A percentile compares a stretch with the other conserved stretches of the same genome.
phyloP scores from a whole-genome alignment of 495 filamentous ascomycete genomes.

The Trichoderma orchidacearum region DNA sequence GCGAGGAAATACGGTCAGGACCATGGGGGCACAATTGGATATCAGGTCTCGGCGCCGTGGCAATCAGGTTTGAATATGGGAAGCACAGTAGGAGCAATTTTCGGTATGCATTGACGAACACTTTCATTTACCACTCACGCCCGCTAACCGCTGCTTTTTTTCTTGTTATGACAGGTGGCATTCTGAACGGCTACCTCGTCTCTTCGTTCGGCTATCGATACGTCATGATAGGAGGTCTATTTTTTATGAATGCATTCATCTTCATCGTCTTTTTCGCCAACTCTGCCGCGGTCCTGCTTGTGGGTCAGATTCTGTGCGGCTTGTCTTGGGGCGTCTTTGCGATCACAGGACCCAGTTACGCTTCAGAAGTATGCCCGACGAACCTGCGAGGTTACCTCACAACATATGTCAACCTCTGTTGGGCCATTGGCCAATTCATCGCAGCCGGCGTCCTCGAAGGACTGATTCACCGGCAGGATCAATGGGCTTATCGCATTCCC shows the following conservation, averaged over 20 bases:
- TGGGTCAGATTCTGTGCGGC: slow-evolving; percentile 53
- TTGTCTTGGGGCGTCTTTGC: slow-evolving; percentile 49
- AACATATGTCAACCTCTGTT: slow-evolving; percentile 60
- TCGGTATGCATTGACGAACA: slow-evolving; percentile 8
- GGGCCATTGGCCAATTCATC: slow-evolving; percentile 55
- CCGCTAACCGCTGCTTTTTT: neutral
- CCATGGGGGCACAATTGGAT: slow-evolving; percentile 10
- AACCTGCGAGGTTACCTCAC: slow-evolving; percentile 50
- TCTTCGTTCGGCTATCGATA: slow-evolving; percentile 30
- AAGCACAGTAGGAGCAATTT: slow-evolving; percentile 13
- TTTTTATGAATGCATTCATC: slow-evolving; percentile 30
- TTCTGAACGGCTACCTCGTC: slow-evolving; percentile 35
- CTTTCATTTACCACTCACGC: neutral
- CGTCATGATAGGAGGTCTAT: slow-evolving; percentile 27
- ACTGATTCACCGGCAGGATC: slow-evolving; percentile 35
- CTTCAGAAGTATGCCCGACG: slow-evolving; percentile 46
- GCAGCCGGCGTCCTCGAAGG: slow-evolving; percentile 43
- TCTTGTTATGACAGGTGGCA: slow-evolving; percentile 21
- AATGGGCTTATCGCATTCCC: slow-evolving; percentile 61
- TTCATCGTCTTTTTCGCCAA: slow-evolving; percentile 47
- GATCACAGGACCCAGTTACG: slow-evolving; percentile 26
- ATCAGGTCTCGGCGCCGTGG: slow-evolving; percentile 14
- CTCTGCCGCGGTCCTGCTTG: slow-evolving; percentile 40
- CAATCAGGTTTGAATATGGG: slow-evolving; percentile 16
- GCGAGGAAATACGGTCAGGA: slow-evolving; percentile 13